phyloP scores from a whole-genome alignment of 805 yeast genomes.

The Suhomyces sp. region DNA sequence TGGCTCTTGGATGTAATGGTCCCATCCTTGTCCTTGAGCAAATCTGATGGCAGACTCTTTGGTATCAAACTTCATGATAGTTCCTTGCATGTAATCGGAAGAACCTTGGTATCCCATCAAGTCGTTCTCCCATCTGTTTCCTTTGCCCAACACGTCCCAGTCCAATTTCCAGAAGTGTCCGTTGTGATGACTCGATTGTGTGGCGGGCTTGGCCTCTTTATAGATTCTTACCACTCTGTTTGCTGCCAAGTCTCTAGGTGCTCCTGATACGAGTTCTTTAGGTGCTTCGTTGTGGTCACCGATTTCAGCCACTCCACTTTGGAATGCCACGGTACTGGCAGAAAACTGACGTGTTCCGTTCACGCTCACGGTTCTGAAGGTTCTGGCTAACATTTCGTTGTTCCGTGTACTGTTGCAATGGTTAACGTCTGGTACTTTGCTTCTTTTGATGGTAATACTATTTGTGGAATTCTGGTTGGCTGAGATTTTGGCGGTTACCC shows the following conservation, averaged over 20 bases:
- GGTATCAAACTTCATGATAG: constrained; percentile 68
- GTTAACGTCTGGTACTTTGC: no score
- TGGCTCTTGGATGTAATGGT: constrained; percentile 79
- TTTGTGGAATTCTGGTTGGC: constrained; percentile 27
- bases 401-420: constrained; percentile 5
- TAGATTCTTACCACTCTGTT: constrained; percentile 73
- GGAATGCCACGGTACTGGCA: constrained; percentile 15
- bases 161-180: constrained; percentile 69
- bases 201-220: constrained; percentile 76
- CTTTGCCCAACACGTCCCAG: constrained; percentile 77
- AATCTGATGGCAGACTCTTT: constrained; percentile 76
- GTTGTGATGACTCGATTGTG: constrained; percentile 67
- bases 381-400: constrained; percentile 26
- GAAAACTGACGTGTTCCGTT: constrained; percentile 25
- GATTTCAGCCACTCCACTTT: constrained; percentile 24
- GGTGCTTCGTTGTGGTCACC: constrained; percentile 25
- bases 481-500: constrained; percentile 8
- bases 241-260: constrained; percentile 63
- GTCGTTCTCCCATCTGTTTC: constrained; percentile 87
- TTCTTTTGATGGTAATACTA: constrained; percentile 3
- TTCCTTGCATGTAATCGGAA: constrained; percentile 80
- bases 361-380: constrained; percentile 16
- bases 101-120: constrained; percentile 82
- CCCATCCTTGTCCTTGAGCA: constrained; percentile 86
- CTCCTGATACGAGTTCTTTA: constrained; percentile 71